phyloP scores from a whole-genome alignment of 768 basidiomycete genomes.

The Suillus weaverae region DNA sequence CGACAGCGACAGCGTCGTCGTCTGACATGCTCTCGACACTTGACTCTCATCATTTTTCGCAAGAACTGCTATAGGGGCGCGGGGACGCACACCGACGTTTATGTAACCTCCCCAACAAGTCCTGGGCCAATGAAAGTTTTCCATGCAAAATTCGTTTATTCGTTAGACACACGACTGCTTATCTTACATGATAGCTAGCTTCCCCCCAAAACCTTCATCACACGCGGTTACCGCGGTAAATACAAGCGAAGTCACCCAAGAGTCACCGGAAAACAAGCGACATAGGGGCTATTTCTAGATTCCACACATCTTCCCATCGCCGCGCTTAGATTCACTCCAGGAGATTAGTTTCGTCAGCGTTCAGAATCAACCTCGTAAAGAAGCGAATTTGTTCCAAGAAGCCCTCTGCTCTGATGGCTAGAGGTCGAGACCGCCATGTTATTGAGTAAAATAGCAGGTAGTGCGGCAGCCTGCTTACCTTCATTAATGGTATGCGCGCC shows the following conservation, averaged over 20 bases:
- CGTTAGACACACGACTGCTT: not conserved
- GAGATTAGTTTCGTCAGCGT: constrained; percentile 30
- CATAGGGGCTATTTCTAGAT: constrained; percentile 2
- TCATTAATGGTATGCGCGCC: constrained; percentile 32
- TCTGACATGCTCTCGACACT: not conserved
- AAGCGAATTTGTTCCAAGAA: constrained; percentile 34
- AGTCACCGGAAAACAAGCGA: not conserved
- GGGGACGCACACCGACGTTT: not conserved
- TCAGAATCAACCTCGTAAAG: constrained; percentile 33
- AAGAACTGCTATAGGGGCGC: not conserved
- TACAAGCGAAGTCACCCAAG: not conserved
- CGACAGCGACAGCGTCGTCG: not conserved
- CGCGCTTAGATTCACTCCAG: constrained; percentile 15
- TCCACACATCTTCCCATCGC: not conserved
- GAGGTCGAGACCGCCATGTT: not conserved
- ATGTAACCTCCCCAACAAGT: constrained; percentile 13
- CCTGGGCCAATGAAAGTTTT: constrained; percentile 8
- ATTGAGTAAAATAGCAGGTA: constrained; percentile 12
- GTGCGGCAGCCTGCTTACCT: constrained; percentile 16
- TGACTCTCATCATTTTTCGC: not conserved
- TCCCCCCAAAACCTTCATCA: not conserved
- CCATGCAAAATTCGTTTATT: not conserved
- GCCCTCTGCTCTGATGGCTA: constrained; percentile 29
- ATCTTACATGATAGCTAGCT: not conserved
- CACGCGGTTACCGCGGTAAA: not conserved